Conservation (phyloP, 2,329 filamentous ascomycete species). For the Fusarium kyushuense region DNA sequence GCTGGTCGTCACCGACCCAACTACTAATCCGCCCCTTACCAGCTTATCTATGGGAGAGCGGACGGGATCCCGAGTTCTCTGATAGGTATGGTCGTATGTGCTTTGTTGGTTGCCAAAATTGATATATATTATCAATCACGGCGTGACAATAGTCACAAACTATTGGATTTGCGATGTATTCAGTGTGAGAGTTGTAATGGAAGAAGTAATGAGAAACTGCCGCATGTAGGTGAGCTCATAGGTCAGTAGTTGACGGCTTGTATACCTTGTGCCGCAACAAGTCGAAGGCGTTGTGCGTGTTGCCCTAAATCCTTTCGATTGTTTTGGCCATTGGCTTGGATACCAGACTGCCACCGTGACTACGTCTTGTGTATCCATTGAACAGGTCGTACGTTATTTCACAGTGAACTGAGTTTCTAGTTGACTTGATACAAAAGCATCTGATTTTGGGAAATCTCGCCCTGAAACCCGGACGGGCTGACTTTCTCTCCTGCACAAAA, state of each 20-base stretch:
- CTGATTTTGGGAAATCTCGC: background rate
- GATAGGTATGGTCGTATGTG: slow-evolving; percentile 5
- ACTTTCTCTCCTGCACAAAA: too few species aligned
- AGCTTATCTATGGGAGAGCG: slow-evolving; percentile 3
- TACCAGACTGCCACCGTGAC: background rate
- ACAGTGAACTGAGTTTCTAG: background rate
- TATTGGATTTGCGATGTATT: too few species aligned
- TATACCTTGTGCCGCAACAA: background rate
- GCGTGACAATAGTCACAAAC: too few species aligned
- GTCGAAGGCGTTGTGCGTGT: background rate
- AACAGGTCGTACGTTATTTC: background rate
- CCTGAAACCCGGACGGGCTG: too few species aligned
- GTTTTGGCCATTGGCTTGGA: background rate
- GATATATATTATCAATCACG: background rate
- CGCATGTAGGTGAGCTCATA: background rate
- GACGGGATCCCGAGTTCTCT: slow-evolving; percentile 3
- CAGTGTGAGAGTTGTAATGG: background rate
- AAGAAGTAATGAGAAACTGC: background rate
- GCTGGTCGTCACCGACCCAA: slow-evolving; percentile 4
- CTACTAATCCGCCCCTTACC: slow-evolving; percentile 2
- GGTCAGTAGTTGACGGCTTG: background rate
- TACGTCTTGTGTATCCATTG: background rate
- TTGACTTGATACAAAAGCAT: background rate
- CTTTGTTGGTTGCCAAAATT: background rate
- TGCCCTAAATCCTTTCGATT: background rate